Base-by-base conservation (phyloP, 108 stramenopile species). In the Nitzschia sp. region DNA sequence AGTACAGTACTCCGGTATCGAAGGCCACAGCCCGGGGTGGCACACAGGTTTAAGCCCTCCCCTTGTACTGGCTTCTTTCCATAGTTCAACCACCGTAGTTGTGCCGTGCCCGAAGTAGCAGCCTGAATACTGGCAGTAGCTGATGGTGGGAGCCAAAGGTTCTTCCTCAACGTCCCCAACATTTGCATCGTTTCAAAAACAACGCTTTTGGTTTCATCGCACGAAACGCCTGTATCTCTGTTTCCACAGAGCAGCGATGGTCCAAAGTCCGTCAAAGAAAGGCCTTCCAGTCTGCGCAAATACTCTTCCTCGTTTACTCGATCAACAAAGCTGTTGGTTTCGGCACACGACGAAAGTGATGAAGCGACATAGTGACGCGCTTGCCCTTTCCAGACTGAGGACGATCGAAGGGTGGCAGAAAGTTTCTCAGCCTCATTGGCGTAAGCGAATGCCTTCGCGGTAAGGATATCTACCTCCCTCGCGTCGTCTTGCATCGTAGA, bases 381-480 rank as follows among this genome's bases (percentile, higher is more conserved):
- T n/a, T n/a, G n/a, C 38, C 38, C 38, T 41, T 41, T 41, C 38
- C 38, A 41, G 38, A 13, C 38, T 9, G 38, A 13, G 13, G 38
- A 41, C 38, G 38, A 41, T 9, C 38, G 9, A 9, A 27, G 2
- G 9, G 38, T 41, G 13, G 56, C 33, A 6, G 60, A 36, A 41
- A 45, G 2, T 23, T 61, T 61, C 21, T 61, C 60, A 13, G 63
- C 65, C 22, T 58, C 73, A 19, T 66, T 63, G 19, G 65, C 73
- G 59, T 59, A 66, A 6, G 60, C 56, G 54, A 64, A 63, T 3
- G 65, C 73, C 41, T 66, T 73, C 28, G 17, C 28, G 57, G 55
- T 41, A 3, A 73, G 45, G 17, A 45, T 32, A 28, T 48, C 29
- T 1, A 45, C 50, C 15, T 33, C 32, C 32, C 22, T 31, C 2